phyloP scores from a whole-genome alignment of 2,329 filamentous ascomycete species.

The Tolypocladium inflatum region DNA sequence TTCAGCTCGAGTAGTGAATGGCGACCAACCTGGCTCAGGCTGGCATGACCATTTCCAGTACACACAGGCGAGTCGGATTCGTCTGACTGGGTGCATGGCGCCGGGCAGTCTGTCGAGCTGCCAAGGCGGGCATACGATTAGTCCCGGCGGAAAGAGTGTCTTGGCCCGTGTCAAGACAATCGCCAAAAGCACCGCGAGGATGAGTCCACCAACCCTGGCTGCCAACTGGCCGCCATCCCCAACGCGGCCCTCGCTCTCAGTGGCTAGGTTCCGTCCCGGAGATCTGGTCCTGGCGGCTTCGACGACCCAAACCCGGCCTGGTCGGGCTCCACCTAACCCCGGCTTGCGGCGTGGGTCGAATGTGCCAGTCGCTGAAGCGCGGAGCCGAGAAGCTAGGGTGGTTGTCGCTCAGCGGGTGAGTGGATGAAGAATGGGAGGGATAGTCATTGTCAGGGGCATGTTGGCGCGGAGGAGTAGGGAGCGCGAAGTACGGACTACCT shows the following conservation, averaged over 20 bases:
- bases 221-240: background rate
- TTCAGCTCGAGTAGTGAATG: background rate
- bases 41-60: background rate
- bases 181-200: background rate
- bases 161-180: background rate
- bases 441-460: too few species aligned
- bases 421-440: background rate
- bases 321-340: background rate
- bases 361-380: background rate
- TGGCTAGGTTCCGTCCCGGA: constrained; percentile 12
- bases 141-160: background rate
- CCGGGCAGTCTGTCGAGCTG: background rate
- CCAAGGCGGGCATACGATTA: background rate
- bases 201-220: background rate
- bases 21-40: background rate
- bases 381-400: background rate
- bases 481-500: too few species aligned
- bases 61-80: background rate
- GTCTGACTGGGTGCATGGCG: background rate
- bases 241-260: constrained; percentile 1
- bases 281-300: constrained; percentile 25
- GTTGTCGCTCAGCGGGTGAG: background rate
- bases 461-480: too few species aligned
- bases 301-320: constrained; percentile 16
- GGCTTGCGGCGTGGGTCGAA: background rate